phyloP scores from a whole-genome alignment of 2,329 filamentous ascomycete species.

The Aspergillus phoenicis region DNA sequence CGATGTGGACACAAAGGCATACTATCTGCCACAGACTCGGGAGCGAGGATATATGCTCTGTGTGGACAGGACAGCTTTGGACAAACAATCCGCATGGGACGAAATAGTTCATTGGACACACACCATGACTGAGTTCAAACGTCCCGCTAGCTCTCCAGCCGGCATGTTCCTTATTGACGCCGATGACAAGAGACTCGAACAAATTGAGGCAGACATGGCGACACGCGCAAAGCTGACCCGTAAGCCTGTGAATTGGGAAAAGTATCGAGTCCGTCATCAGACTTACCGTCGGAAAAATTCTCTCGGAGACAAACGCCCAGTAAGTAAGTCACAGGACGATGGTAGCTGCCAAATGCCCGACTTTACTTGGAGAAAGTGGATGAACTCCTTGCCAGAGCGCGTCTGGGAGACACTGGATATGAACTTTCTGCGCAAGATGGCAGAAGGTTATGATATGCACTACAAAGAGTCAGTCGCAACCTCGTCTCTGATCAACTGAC shows the following conservation, averaged over 20 bases:
- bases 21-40: slow-evolving; percentile 72
- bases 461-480: slow-evolving; percentile 54
- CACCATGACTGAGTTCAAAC: slow-evolving; percentile 52
- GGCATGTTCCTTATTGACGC: slow-evolving; percentile 62
- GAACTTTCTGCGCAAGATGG: slow-evolving; percentile 55
- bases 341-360: slow-evolving; percentile 59
- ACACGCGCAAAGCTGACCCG: slow-evolving; percentile 24
- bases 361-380: slow-evolving; percentile 56
- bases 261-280: slow-evolving; percentile 63
- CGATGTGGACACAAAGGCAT: slow-evolving; percentile 68
- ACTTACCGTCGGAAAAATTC: slow-evolving; percentile 53
- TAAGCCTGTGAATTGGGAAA: slow-evolving; percentile 34
- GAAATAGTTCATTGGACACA: slow-evolving; percentile 42
- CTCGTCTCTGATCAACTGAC: neutral
- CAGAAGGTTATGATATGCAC: slow-evolving; percentile 57
- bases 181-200: slow-evolving; percentile 58
- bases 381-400: slow-evolving; percentile 57
- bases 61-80: slow-evolving; percentile 44
- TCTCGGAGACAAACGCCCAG: slow-evolving; percentile 58
- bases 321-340: slow-evolving; percentile 63
- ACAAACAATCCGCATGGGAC: slow-evolving; percentile 20
- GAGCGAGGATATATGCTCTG: slow-evolving; percentile 62
- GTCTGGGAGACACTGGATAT: slow-evolving; percentile 70
- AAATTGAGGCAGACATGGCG: slow-evolving; percentile 54
- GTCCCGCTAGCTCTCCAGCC: slow-evolving; percentile 63